phyloP scores from a whole-genome alignment of 306 rosid genomes.

The Urtica urens region DNA sequence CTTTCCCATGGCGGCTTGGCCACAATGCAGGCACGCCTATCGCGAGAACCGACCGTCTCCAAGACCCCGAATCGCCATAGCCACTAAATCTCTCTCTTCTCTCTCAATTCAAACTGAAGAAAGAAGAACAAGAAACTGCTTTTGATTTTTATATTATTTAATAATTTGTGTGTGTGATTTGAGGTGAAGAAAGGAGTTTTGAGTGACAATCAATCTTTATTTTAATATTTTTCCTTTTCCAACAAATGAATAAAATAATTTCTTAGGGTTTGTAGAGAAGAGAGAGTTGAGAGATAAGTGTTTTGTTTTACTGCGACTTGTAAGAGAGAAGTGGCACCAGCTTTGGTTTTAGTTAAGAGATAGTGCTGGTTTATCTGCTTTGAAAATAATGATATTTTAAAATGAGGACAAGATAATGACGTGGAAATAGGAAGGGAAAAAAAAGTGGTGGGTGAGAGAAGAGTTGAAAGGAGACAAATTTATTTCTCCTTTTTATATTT shows the following conservation, averaged over 20 bases:
- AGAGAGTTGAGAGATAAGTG: conserved; percentile 3
- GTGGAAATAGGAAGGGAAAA: background rate
- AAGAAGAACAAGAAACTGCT: background rate
- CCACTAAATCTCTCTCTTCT: background rate
- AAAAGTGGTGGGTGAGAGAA: conserved; percentile 10
- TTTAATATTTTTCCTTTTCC: background rate
- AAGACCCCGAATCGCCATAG: conserved; percentile 25
- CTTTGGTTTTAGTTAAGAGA: conserved; percentile 16
- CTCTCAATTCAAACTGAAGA: background rate
- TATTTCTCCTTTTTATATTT: background rate
- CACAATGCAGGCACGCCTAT: conserved; percentile 26
- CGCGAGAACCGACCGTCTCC: conserved; percentile 24
- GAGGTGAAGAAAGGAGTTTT: background rate
- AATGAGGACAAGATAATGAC: background rate
- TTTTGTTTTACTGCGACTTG: conserved; percentile 26
- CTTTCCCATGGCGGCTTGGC: conserved; percentile 57
- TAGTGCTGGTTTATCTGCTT: conserved; percentile 25
- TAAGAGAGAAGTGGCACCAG: conserved; percentile 25
- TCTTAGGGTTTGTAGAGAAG: conserved; percentile 36
- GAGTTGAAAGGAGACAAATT: background rate
- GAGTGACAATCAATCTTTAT: background rate
- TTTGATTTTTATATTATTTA: background rate
- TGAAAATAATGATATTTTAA: background rate
- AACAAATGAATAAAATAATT: background rate
- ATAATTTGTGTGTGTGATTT: background rate